These are phyloP conservation scores for Xylariales sp. DNA, from an alignment of 2,329 filamentous ascomycete genomes.

Conservation along the genomic window DNA sequence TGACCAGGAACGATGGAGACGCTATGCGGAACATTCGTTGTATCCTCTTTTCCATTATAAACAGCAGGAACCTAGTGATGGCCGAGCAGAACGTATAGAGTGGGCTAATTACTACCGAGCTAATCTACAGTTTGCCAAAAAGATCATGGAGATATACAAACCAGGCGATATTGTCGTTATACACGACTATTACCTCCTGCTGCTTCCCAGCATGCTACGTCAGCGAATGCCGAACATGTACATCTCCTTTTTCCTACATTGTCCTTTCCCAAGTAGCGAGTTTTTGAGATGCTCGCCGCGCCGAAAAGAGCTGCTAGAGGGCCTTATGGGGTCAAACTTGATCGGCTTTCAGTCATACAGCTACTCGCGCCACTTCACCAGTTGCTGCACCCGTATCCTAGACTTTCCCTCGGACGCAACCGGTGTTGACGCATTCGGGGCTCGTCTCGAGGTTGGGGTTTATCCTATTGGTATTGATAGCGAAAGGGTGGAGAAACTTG, in stretches of 20 bases:
- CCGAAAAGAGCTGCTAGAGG: conserved; percentile 90
- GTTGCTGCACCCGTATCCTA: conserved; percentile 90
- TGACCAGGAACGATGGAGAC: conserved; percentile 87
- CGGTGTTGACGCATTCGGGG: conserved; percentile 89
- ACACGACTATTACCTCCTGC: conserved; percentile 93
- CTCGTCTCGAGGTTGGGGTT: conserved; percentile 89
- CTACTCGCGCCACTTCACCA: conserved; percentile 93
- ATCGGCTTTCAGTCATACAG: conserved; percentile 96
- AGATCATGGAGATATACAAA: conserved; percentile 88
- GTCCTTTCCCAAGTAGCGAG: conserved; percentile 95
- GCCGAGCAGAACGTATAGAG: conserved; percentile 80
- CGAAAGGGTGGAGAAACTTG: conserved; percentile 78
- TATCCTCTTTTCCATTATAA: conserved; percentile 98
- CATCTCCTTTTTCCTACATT: conserved; percentile 93
- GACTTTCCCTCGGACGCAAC: conserved; percentile 88
- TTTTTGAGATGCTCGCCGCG: conserved; percentile 90
- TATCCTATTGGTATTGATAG: conserved; percentile 96
- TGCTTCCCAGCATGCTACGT: conserved; percentile 88
- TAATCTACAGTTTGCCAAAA: conserved; percentile 92
- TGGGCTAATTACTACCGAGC: conserved; percentile 95
- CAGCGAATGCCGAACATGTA: conserved; percentile 90
- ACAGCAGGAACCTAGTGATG: conserved; percentile 89
- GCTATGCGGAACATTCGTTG: conserved; percentile 90
- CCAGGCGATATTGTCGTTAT: conserved; percentile 93
- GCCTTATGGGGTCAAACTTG: conserved; percentile 90